Base-by-base conservation (phyloP, 2,329 filamentous ascomycete species). In the Cytospora leucostoma region DNA sequence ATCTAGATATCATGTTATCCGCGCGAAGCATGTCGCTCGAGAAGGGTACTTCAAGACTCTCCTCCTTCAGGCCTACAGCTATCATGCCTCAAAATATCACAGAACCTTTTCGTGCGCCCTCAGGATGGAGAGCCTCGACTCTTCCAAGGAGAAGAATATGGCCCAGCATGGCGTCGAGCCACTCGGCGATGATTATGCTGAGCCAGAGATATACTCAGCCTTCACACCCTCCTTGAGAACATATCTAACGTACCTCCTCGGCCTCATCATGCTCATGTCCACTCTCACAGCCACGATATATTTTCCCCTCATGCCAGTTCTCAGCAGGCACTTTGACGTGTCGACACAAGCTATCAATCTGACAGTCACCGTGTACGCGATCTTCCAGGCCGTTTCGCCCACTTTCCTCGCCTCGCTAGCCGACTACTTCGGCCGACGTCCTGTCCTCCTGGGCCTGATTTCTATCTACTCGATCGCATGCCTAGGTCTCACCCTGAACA, bases 331-430 rank as follows among this genome's bases (percentile, higher is more conserved):
- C 32, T 67, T 76, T 15, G 68, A 66, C 1, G 72, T 75, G 3
- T 66, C 70, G 0, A 58, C 71, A 19, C 68, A 68, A 12, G 61
- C 74, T 59, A 70, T 81, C 62, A 79, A 80, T 64, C 68, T 81
- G 56, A 78, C 77, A 2, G 63, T 81, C 17, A 85, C 83, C 7
- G 81, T 82, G 3, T 86, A 83, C 67, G 82, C 84, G 79, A 79
- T 88, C 61, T 78, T 87, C 54, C 84, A 88, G 71, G 85, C 80
- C 11, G 68, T 88, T 1, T 78, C 84, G 0, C 85, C 84, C 0
- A 81, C 79, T 13, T 71, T 87, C 35, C 81, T 85, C 40, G 85
- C 83, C 8, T 82, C 83, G 50, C 80, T 87, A 37, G 81, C 82
- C 3, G 85, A 88, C 68, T 77, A 74, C 62, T 76, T 78, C 19